Percentiles rank a stretch among this genome's conserved stretches.
Conservation (phyloP, 805 yeast species). For the Wickerhamiella siamensis region DNA sequence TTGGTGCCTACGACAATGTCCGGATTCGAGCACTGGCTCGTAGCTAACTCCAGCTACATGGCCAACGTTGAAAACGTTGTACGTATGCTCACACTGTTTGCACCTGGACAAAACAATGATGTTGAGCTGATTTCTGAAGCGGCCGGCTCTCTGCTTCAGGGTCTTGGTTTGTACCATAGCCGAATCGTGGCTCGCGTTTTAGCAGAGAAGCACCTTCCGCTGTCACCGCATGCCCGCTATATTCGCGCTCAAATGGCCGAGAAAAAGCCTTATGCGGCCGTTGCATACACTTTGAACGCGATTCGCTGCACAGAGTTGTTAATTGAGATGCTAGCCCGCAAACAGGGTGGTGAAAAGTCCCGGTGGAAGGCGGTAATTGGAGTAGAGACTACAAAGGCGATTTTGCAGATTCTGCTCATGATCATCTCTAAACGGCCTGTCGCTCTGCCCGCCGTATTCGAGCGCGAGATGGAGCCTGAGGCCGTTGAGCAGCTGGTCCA, state of each 20-base stretch:
- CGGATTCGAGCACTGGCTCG: constrained; percentile 21
- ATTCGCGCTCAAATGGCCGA: constrained; percentile 11
- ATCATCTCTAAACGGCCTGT: constrained; percentile 21
- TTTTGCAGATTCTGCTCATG: constrained; percentile 22
- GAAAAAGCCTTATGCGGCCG: constrained; percentile 16
- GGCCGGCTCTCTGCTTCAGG: constrained; percentile 22
- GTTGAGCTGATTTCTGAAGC: constrained; percentile 28
- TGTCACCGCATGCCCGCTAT: constrained; percentile 10
- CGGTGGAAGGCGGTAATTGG: constrained; percentile 23
- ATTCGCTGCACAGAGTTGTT: constrained; percentile 26
- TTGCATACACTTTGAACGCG: constrained; percentile 22
- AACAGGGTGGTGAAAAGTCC: constrained; percentile 17
- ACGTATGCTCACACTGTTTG: constrained; percentile 23
- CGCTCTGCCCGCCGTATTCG: constrained; percentile 22
- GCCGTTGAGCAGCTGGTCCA: constrained; percentile 13
- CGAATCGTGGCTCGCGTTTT: constrained; percentile 23
- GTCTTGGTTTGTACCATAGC: constrained; percentile 28
- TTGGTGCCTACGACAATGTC: not conserved
- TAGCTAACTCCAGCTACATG: constrained; percentile 25
- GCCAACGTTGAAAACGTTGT: constrained; percentile 27
- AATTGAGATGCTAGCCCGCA: constrained; percentile 25
- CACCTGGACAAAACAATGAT: constrained; percentile 29
- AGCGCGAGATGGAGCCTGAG: constrained; percentile 25
- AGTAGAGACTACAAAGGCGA: constrained; percentile 22
- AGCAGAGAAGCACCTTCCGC: constrained; percentile 1